Percentiles rank a stretch among this genome's conserved stretches.
phyloP scores from a whole-genome alignment of 192 early-diverging fungal species.

The Podila minutissima region DNA sequence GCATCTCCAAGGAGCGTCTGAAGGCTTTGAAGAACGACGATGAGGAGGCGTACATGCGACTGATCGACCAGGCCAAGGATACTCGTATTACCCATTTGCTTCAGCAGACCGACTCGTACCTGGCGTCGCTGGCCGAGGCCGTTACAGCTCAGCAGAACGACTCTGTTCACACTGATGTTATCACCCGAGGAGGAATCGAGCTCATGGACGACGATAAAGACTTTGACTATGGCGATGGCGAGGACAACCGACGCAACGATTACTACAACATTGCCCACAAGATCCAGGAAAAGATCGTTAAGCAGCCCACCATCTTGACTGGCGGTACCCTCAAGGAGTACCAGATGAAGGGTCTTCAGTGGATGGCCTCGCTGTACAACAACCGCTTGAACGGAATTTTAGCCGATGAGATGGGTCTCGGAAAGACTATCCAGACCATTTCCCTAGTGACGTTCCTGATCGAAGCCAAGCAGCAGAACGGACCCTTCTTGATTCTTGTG shows the following conservation, averaged over 20 bases:
- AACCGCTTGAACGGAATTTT: constrained; percentile 98
- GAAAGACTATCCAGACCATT: constrained; percentile 95
- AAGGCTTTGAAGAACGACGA: constrained; percentile 96
- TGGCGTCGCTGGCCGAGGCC: constrained; percentile 85
- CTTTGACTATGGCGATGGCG: constrained; percentile 52
- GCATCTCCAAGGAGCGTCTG: constrained; percentile 93
- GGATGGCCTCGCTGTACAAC: constrained; percentile 99
- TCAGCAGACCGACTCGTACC: constrained; percentile 87
- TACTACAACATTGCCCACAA: constrained; percentile 93
- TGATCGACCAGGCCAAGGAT: constrained; percentile 96
- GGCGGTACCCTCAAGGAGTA: constrained; percentile 97
- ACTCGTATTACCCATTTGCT: constrained; percentile 94
- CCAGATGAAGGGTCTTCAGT: constrained; percentile 94
- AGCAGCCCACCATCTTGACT: constrained; percentile 85
- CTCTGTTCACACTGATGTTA: constrained; percentile 51
- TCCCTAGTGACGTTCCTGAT: constrained; percentile 96
- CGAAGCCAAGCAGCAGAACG: constrained; percentile 92
- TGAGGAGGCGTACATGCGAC: constrained; percentile 96
- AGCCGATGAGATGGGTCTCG: constrained; percentile 96
- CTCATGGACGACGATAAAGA: constrained; percentile 61
- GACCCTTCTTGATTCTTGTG: constrained; percentile 96
- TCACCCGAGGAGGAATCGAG: constrained; percentile 58
- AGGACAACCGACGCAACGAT: constrained; percentile 64
- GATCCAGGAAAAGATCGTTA: constrained; percentile 76
- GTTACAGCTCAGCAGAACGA: constrained; percentile 85